Percentiles rank a stretch among this genome's conserved stretches.
Conservation (phyloP, 2,329 filamentous ascomycete species). For the Claviceps humidiphila region DNA sequence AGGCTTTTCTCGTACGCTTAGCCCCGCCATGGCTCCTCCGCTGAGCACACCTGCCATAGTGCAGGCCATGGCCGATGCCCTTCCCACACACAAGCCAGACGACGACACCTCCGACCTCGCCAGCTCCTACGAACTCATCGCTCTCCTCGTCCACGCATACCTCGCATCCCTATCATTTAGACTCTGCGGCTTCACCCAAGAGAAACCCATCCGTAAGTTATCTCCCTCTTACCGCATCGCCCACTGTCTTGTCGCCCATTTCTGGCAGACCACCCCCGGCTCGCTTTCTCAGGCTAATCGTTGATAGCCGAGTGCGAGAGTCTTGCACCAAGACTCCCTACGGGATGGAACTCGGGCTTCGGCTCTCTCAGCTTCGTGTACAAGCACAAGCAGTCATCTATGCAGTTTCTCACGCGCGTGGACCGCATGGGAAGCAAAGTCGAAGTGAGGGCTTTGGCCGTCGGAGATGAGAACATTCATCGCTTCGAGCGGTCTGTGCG, state of each 20-base stretch:
- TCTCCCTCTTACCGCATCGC: background rate
- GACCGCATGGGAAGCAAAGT: conserved; percentile 72
- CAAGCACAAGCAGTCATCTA: conserved; percentile 70
- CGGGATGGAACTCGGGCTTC: conserved; percentile 65
- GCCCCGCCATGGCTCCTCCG: background rate
- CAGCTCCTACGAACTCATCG: conserved; percentile 68
- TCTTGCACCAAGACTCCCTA: conserved; percentile 51
- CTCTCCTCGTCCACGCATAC: conserved; percentile 71
- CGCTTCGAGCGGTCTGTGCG: conserved; percentile 58
- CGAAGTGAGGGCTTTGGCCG: conserved; percentile 66
- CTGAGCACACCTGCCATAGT: conserved; percentile 28
- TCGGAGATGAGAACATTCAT: conserved; percentile 69
- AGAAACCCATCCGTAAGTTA: conserved; percentile 54
- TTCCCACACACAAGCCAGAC: conserved; percentile 38
- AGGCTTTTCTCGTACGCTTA: too few species aligned
- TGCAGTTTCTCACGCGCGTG: conserved; percentile 71
- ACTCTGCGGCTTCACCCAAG: conserved; percentile 72
- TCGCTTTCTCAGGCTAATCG: background rate
- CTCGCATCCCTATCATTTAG: conserved; percentile 71
- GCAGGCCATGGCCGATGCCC: conserved; percentile 43
- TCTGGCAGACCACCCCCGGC: too few species aligned
- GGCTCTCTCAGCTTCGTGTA: conserved; percentile 74
- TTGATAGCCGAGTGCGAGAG: conserved; percentile 33
- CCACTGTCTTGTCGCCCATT: background rate
- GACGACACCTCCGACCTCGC: conserved; percentile 51